Base-by-base conservation (phyloP, 208 protist species). In the Acanthamoeba royreba region DNA sequence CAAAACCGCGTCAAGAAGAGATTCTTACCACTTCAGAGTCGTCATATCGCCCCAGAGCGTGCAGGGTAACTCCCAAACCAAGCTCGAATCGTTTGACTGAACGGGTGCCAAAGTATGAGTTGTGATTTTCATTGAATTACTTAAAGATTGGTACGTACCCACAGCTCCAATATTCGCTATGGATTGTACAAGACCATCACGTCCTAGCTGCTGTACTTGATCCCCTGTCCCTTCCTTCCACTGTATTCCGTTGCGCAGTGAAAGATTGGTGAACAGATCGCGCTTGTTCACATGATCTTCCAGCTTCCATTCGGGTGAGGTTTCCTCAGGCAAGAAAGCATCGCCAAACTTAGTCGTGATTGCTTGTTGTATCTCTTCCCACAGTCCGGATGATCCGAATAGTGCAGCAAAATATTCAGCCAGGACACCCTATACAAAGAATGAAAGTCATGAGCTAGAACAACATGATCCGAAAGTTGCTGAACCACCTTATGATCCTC, bases 21-120 rank as follows among this genome's bases (percentile, higher is more conserved):
- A 28, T 7, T 22, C 17, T 15, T 63, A 89, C 81, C n/a, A 61
- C 53, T 40, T 91, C 52, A 47, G 85, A 72, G 47, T 63, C 52
- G 45, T 91, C 85, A 45, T 91, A 72, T 33, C 55, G 61, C 1
- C 55, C 55, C 53, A 72, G 31, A 22, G 85, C 55, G 11, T 63
- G 61, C 52, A 91, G 53, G 35, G 61, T 91, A 25, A 74, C 55
- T 13, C 55, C 52, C 28, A 72, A 72, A 22, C 28, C 53, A 25
- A 72, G 38, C 25, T 85, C 74, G 74, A 85, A 85, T 31, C 74
- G 74, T 53, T 85, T 85, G n/a, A 91, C 40, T 90, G 47, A 31
- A 43, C 13, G 19, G n/a, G 4, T 19, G 2, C 25, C 15, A 25
- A 1, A 88, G 19, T 22, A 55, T 13, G 5, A n/a, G n/a, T n/a